A percentile compares a stretch with the other conserved stretches of the same genome.
Conservation (phyloP, 2,329 filamentous ascomycete species). For the Neodidymelliopsis sp. region DNA sequence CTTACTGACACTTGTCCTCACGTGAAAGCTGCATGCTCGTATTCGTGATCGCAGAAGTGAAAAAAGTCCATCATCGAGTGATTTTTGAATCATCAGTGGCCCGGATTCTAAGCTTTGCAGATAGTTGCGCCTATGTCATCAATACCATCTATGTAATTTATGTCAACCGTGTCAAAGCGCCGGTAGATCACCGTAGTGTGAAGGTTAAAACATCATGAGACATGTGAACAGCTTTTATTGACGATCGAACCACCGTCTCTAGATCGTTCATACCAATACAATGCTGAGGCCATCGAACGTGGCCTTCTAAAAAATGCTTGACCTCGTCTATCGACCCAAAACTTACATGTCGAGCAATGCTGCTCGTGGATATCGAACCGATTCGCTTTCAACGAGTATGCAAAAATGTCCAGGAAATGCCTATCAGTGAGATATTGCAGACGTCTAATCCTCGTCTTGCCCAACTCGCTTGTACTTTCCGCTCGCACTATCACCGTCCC, state of each 20-base stretch:
- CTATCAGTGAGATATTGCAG: conserved; percentile 14
- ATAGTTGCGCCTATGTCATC: too few species aligned
- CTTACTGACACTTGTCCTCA: conserved; percentile 28
- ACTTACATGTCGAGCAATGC: conserved; percentile 27
- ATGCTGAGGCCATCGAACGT: conserved; percentile 18
- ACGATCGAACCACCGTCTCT: conserved; percentile 9
- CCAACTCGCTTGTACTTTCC: conserved; percentile 57
- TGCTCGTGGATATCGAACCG: conserved; percentile 37
- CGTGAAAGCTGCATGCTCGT: conserved; percentile 11
- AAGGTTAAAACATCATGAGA: conserved; percentile 3
- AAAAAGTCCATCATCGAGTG: too few species aligned
- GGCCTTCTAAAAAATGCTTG: conserved; percentile 32
- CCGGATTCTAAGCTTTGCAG: too few species aligned
- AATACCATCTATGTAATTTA: too few species aligned
- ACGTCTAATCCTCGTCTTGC: conserved; percentile 48
- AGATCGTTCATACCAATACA: conserved; percentile 21
- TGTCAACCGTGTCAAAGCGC: conserved; percentile 8
- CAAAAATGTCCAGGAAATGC: conserved; percentile 32
- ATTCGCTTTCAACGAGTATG: conserved; percentile 29
- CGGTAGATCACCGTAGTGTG: conserved; percentile 9
- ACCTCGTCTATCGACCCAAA: conserved; percentile 40
- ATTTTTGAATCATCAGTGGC: too few species aligned
- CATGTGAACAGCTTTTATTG: conserved; percentile 19
- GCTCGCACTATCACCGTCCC: conserved; percentile 51
- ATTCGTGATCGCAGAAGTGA: conserved; percentile 10